Conservation (phyloP, 108 stramenopile genomes). For the Skeletonema tropicum region DNA sequence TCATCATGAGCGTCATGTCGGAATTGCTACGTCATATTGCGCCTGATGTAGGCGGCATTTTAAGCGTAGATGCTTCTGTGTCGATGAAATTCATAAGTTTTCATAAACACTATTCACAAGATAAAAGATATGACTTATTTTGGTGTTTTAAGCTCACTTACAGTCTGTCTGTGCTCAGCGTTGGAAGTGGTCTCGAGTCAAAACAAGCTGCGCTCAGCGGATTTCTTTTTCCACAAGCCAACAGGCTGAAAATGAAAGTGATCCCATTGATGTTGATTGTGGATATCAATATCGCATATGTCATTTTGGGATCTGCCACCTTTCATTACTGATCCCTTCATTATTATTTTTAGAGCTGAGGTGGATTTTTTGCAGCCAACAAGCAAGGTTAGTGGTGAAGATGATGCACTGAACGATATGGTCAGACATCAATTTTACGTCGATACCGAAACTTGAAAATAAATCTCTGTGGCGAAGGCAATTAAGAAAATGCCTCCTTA, state of each 20-base stretch:
- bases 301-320: neutral
- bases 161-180: neutral
- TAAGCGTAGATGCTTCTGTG: neutral
- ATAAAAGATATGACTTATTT: neutral
- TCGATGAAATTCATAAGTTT: neutral
- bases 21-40: neutral
- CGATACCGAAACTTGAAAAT: neutral
- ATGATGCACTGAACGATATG: neutral
- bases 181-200: neutral
- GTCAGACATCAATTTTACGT: neutral
- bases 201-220: neutral
- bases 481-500: slow-evolving; percentile 1
- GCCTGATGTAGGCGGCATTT: neutral
- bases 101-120: too few relatives aligned
- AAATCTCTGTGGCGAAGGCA: neutral
- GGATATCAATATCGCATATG: neutral
- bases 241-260: neutral
- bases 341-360: neutral
- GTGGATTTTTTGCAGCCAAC: neutral
- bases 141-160: neutral
- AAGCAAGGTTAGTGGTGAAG: neutral
- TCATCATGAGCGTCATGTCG: neutral
- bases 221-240: neutral
- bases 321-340: neutral
- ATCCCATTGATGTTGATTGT: neutral